Conservation (phyloP, 768 basidiomycete genomes). For the Serendipita sp. region DNA sequence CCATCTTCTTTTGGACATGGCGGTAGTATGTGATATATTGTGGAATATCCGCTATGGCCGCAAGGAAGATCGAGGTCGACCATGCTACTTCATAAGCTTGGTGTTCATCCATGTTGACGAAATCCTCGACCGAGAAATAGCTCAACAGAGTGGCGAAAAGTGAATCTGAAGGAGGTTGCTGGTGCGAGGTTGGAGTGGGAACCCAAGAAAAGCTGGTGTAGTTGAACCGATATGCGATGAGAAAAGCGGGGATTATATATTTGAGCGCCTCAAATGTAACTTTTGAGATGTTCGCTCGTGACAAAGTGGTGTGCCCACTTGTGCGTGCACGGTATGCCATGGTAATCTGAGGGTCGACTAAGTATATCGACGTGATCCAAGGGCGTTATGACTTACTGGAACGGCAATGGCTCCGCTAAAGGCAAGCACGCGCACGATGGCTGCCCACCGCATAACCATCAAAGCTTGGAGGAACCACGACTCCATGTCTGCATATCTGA, state of each 20-base stretch:
- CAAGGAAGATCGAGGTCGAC: neutral
- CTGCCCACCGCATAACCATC: neutral
- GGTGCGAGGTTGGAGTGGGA: neutral
- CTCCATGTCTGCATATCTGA: neutral
- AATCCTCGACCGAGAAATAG: neutral
- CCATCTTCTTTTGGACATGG: neutral
- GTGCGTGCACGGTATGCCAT: no score
- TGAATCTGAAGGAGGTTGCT: neutral
- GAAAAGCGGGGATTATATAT: neutral
- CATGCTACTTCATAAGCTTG: neutral
- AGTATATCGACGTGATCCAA: neutral
- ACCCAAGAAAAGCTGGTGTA: neutral
- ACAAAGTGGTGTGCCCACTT: neutral
- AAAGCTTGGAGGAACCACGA: neutral
- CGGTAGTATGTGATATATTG: slow-evolving; percentile 2
- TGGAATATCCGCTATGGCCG: neutral
- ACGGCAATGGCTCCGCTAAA: neutral
- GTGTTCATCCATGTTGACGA: neutral
- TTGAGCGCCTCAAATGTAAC: neutral
- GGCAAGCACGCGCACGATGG: neutral
- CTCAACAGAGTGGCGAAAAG: neutral
- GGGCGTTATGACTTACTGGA: neutral
- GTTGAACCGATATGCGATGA: slow-evolving; percentile 1
- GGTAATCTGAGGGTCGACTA: no score
- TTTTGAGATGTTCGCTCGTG: neutral